Evolutionary conservation across 169 alveolate species (phyloP).

Genomic region (Ichthyophthirius multifiliis): DNA sequence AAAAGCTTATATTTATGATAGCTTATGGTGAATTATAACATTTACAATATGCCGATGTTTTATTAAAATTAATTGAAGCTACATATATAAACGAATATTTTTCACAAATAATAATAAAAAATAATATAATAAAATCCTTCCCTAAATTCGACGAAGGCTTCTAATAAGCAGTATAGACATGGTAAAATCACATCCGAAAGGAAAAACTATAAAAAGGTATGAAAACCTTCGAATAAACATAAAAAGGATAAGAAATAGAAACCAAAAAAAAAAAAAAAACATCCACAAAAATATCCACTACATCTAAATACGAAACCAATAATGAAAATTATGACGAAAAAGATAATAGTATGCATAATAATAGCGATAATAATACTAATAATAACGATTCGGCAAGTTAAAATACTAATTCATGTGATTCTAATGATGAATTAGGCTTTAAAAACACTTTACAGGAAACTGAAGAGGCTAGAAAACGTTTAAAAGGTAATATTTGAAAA

Average conservation of each 20-base stretch:
- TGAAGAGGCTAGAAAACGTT: background rate
- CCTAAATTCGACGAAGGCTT: slow-evolving; percentile 65
- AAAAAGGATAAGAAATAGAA: slow-evolving; percentile 37
- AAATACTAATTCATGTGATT: background rate
- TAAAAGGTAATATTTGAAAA: background rate
- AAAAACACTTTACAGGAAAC: no score
- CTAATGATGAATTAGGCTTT: background rate
- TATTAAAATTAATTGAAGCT: slow-evolving; percentile 54
- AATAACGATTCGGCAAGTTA: background rate
- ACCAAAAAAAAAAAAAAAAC: background rate
- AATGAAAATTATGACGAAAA: slow-evolving; percentile 21
- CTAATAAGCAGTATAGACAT: slow-evolving; percentile 36
- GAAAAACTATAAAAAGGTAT: slow-evolving; percentile 32
- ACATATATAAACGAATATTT: slow-evolving; percentile 50
- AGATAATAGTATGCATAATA: background rate
- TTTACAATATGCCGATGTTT: slow-evolving; percentile 60
- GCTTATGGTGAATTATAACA: slow-evolving; percentile 70
- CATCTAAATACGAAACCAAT: no score
- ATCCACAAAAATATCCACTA: background rate
- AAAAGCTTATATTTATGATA: slow-evolving; percentile 50
- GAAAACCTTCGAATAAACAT: slow-evolving; percentile 40
- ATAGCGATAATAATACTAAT: background rate
- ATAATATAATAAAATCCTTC: slow-evolving; percentile 46
- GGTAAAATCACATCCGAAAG: slow-evolving; percentile 58
- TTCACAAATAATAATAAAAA: slow-evolving; percentile 41